Evolutionary conservation across 495 filamentous ascomycete genomes (phyloP), one percentile per base, ranked within the genome.

Genomic region (Talaromyces ruber): DNA sequence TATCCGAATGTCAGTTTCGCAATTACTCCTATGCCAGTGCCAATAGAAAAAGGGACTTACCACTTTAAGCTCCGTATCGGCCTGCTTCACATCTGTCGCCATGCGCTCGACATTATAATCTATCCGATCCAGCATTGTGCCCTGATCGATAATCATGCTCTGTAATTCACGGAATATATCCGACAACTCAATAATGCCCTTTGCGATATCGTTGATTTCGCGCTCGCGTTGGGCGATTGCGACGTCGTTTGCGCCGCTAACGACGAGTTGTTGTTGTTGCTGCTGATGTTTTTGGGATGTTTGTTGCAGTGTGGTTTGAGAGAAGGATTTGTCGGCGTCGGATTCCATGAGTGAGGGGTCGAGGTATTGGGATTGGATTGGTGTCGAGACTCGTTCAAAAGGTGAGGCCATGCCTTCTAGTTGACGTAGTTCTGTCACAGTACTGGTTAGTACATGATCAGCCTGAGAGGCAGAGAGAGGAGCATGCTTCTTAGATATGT

Each of bases 91-190:
- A 67, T 97, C 89, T 25, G 83, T 84, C 12, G 83, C 85, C 92
- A 97, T 97, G 62, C 83, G 81, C 76, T 98, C 94, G 37, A 98
- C 89, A 71, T 98, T 98, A 76, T 97, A 98, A 70, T 98, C 94
- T 68, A 98, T 97, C 37, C 94, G 84, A 75, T 98, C 94, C 24
- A 98, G 84, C 88, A 98, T 92, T 28, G 91, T 97, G 12, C 94
- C 94, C 74, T 98, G 94, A 72, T 98, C 94, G 63, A 98, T 98
- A 61, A 98, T 88, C 92, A 98, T 97, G 22, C 81, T 85, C 69
- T 98, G 95, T 21, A 98, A 75, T 64, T 98, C 95, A 52, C 93
- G 91, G 79, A 98, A 98, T 45, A 98, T 92, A 70, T 96, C 92
- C 1, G 92, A 88, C 2, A 98, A 81, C 65, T 98, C 95, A 67